Percentiles rank a stretch among this genome's conserved stretches.
Evolutionary conservation across 495 filamentous ascomycete species (phyloP).

Genomic region (Collariella sp.): DNA sequence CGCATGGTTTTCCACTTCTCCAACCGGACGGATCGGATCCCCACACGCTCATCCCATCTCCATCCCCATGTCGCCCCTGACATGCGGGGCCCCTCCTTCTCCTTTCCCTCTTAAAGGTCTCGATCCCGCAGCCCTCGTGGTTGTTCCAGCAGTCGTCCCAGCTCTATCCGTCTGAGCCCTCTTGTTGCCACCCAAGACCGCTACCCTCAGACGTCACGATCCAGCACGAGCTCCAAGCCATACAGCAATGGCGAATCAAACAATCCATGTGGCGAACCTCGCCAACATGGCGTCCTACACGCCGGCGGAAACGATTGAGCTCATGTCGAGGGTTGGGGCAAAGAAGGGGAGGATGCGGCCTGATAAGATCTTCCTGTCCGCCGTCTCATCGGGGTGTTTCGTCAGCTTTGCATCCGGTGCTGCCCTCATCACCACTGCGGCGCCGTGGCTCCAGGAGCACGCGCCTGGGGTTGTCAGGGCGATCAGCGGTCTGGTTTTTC

Average conservation of each 20-base stretch:
- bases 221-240: not conserved
- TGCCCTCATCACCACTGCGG: slow-evolving; percentile 42
- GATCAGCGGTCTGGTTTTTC: slow-evolving; percentile 48
- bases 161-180: too few relatives aligned
- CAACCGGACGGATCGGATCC: too few relatives aligned
- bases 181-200: not conserved
- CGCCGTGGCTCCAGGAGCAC: slow-evolving; percentile 54
- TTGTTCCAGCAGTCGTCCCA: too few relatives aligned
- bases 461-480: slow-evolving; percentile 51
- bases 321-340: slow-evolving; percentile 38
- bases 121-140: too few relatives aligned
- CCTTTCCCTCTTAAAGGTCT: not conserved
- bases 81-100: not conserved
- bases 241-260: slow-evolving; percentile 5
- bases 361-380: slow-evolving; percentile 48
- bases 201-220: not conserved
- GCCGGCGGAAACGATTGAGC: slow-evolving; percentile 39
- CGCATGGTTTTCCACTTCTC: too few relatives aligned
- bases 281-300: slow-evolving; percentile 29
- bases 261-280: slow-evolving; percentile 6
- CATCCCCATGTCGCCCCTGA: not conserved
- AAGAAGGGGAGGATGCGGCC: slow-evolving; percentile 46
- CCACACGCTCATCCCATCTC: too few relatives aligned
- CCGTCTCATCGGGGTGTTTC: slow-evolving; percentile 44
- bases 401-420: slow-evolving; percentile 48